Base-by-base conservation (phyloP, 1,284 basidiomycete species). In the Anthracocystis panici-leucophaei region DNA sequence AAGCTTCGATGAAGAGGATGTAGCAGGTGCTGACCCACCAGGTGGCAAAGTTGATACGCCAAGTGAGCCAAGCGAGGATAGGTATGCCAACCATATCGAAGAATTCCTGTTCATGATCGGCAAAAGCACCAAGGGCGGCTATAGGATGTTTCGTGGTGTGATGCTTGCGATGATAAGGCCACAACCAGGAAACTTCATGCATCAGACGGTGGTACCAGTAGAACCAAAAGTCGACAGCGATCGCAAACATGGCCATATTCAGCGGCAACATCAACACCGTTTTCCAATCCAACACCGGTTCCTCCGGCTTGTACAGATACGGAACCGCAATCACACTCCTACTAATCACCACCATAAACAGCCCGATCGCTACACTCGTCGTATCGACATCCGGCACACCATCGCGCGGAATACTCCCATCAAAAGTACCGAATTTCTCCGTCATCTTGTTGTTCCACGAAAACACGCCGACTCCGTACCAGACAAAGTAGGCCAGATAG, bases 61-160 rank as follows among this genome's bases (percentile, higher is more conserved):
- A 81, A 0, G 65, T 75, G 23, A 80, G 20, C 65, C 65, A 81
- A 1, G 79, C 64, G 9, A 81, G 38, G 21, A 77, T 41, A 12
- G 81, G 82, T 23, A 75, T 79, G 20, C 71, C 57, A 5, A 82
- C 45, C 45, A 83, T 79, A 40, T 84, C 82, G 49, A 78, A 62
- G 52, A 67, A 57, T 38, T 83, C 80, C 58, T 84, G 81, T 44
- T 78, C 62, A 33, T 79, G 65, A 33, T 79, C 80, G 0, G 82
- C 80, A 40, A 77, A 82, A 0, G 77, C 69, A 18, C 75, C 72
- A 3, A 83, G 59, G 2, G 79, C 57, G 1, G 74, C 58, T 20
- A 65, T 82, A 14, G 82, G 82, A 38, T 81, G 79, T 59, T 82
- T 80, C n/a, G 80, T 79, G 11, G 57, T 62, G 56, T 83, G 82